A percentile compares a stretch with the other conserved stretches of the same genome.
These are phyloP conservation scores for Pisolithus albus DNA, from an alignment of 768 basidiomycete genomes.

Conservation along the genomic window DNA sequence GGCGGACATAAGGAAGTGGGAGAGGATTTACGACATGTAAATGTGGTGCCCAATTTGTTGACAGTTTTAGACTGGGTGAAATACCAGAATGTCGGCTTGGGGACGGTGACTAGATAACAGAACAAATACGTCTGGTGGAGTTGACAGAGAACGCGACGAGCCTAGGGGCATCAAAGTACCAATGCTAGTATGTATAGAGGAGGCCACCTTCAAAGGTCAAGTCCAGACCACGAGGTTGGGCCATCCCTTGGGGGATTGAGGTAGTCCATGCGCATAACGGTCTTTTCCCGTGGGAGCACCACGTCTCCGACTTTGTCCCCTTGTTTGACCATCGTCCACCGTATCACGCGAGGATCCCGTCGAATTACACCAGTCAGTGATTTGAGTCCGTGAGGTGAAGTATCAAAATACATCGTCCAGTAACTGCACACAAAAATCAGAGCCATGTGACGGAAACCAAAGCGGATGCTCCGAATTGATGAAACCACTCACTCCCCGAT, in stretches of 20 bases:
- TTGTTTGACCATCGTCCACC: conserved; percentile 75
- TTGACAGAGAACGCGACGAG: too few relatives aligned
- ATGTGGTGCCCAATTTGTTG: conserved; percentile 32
- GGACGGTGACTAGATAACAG: too few relatives aligned
- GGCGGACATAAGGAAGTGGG: conserved; percentile 36
- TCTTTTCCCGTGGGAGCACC: conserved; percentile 44
- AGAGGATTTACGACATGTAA: conserved; percentile 35
- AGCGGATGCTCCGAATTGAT: background rate
- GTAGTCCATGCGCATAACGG: conserved; percentile 27
- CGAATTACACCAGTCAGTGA: conserved; percentile 63
- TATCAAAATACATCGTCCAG: conserved; percentile 89
- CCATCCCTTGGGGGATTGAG: conserved; percentile 12
- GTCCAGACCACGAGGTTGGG: conserved; percentile 23
- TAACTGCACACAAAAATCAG: conserved; percentile 43
- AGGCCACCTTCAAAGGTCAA: background rate
- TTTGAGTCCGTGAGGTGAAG: conserved; percentile 63
- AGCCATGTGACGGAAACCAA: conserved; percentile 3
- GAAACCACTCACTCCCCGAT: conserved; percentile 66
- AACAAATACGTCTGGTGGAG: too few relatives aligned
- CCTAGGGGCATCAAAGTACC: too few relatives aligned
- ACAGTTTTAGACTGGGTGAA: conserved; percentile 34
- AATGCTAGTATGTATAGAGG: conserved; percentile 8
- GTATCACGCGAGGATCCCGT: conserved; percentile 74
- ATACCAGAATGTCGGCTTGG: conserved; percentile 7
- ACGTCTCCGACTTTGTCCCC: conserved; percentile 70